Evolutionary conservation across 352 stramenopile species (phyloP), one percentile per base, ranked within the genome.

Genomic region (Phytophthora quininea): DNA sequence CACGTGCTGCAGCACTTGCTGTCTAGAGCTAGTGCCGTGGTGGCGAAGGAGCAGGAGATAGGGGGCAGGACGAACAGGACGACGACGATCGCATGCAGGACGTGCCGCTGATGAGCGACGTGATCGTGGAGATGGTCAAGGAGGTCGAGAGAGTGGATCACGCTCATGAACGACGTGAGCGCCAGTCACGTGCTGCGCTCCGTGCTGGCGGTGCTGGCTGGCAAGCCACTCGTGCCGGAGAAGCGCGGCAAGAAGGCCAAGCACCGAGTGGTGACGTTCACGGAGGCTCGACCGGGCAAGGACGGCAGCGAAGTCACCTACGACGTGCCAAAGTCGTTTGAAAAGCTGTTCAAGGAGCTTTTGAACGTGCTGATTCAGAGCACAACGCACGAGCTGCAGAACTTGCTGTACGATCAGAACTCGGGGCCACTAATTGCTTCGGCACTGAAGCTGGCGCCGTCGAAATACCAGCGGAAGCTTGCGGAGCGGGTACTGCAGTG

Each of bases 241-340:
- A 95, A 93, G 68, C 83, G 87, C 29, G 87, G 87, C 24, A 95
- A 95, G 71, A 93, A 91, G 55, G 83, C 56, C 35, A 95, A 95
- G 57, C 87, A 95, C 68, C 80, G 84, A 43, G 76, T 84, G 3
- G 67, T 91, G 24, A 79, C 76, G 10, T 93, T 92, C 43, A 76
- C 71, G 4, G 82, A 90, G 63, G 70, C 74, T 30, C 58, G 52
- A 2, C 54, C 55, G 5, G 57, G 55, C 14, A 83, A 86, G 27
- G 74, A 86, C 60, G 78, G 70, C 43, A 62, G 57, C 0, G 69
- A 73, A 8, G 54, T 76, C n/a, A 62, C 54, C 29, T 91, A 81
- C 58, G 63, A 75, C 12, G 75, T 92, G 33, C 84, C 87, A 7
- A 58, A 78, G 3, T 73, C 69, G 14, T 93, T 93, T 58, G 66